Evolutionary conservation across 106 monocot genomes (phyloP), one percentile per base, ranked within the genome.

Genomic region (Acorus calamus): DNA sequence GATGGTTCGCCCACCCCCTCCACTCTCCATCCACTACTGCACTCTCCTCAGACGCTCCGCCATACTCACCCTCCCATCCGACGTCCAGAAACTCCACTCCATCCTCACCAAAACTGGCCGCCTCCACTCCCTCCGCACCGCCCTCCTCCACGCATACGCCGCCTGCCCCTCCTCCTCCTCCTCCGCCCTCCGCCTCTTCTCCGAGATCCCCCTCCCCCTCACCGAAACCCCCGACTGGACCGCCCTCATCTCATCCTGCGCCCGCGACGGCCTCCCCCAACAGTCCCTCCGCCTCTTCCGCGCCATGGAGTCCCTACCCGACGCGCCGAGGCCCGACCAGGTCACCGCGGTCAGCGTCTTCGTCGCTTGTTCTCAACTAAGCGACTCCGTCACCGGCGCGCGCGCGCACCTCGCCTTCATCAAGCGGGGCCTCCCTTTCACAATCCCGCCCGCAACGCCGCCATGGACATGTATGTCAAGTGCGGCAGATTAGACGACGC

Each of bases 401-500:
- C 54, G 71, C 5, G 78, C 76, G 43, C 85, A 78, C 14, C 52
- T 73, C 42, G 71, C 78, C 46, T 55, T 82, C 62, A 14, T 78
- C 46, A 82, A 82, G 67, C 74, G 70, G 4, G 81, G 81, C 7
- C 44, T 76, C 42, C 72, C 75, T 4, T 64, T 76, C 59, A 51
- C 68, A 7, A 48, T 28, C 66, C 59, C 7, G 60, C 56, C 54
- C 11, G 44, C 53, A 86, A 86, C 49, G 78, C 86, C 5, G 74
- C 72, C 6, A 68, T 83, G 57, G 58, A 89, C 52, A 48, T 71
- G 60, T 89, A 80, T 67, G 66, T 54, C 12, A 83, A 85, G 57
- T 82, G 77, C 50, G 72, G 85, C 13, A 5, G 7, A 46, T 67
- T 85, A 77, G 47, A 4, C 4, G 85, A 89, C 8, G 85, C 85